Evolutionary conservation across 352 stramenopile genomes (phyloP).

Genomic region (Poterioochromonas sp.): DNA sequence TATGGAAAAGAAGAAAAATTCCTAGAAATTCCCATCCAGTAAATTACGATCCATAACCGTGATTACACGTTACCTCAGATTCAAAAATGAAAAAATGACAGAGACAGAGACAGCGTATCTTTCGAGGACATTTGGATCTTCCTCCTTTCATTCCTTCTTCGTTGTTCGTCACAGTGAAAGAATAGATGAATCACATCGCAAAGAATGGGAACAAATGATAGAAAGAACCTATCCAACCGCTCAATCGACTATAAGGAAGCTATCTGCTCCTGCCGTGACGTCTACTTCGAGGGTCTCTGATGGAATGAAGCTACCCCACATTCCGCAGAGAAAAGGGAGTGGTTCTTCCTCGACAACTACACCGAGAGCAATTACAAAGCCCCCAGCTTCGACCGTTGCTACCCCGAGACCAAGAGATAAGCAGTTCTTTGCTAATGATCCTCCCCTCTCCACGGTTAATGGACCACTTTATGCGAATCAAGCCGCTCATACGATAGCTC

Average conservation of each 20-base stretch:
- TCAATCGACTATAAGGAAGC: not conserved
- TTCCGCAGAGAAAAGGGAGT: not conserved
- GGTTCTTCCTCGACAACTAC: not conserved
- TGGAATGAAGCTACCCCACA: not conserved
- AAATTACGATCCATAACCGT: too few relatives aligned
- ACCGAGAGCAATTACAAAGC: not conserved
- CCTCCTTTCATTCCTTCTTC: not conserved
- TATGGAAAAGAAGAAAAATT: too few relatives aligned
- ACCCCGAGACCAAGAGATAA: not conserved
- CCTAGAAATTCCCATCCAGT: too few relatives aligned
- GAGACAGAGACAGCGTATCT: not conserved
- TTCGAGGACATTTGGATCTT: too few relatives aligned
- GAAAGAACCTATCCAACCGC: not conserved
- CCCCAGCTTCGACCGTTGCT: not conserved
- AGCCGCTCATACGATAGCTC: not conserved
- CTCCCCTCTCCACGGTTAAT: not conserved
- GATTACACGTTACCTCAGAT: too few relatives aligned
- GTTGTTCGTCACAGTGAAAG: slow-evolving; percentile 1
- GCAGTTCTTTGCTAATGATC: not conserved
- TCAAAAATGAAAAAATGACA: not conserved
- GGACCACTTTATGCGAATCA: not conserved
- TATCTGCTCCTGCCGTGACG: not conserved
- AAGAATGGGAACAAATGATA: not conserved
- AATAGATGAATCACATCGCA: not conserved
- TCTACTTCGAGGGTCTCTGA: not conserved